Percentiles rank a stretch among this genome's conserved stretches.
Evolutionary conservation across 1,139 yeast species (phyloP).

Genomic region (Suhomyces anneliseae): DNA sequence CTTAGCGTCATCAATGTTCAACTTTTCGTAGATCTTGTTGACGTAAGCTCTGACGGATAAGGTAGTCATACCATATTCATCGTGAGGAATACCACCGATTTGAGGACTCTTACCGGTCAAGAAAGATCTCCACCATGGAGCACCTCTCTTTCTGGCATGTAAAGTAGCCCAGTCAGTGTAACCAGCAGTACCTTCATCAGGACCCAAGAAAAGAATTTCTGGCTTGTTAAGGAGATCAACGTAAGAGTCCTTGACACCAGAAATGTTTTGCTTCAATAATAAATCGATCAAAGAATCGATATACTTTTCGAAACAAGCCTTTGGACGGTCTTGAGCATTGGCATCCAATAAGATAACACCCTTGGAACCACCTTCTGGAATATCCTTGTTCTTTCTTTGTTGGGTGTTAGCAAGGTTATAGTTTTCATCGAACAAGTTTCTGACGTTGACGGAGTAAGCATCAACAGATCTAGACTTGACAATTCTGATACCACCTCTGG

Average conservation of each 20-base stretch:
- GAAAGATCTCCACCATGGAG: constrained; percentile 99
- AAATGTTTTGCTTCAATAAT: constrained; percentile 68
- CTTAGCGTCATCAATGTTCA: constrained; percentile 53
- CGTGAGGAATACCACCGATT: constrained; percentile 98
- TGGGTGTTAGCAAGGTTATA: constrained; percentile 95
- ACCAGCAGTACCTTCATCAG: constrained; percentile 97
- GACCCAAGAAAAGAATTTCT: constrained; percentile 94
- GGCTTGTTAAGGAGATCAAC: constrained; percentile 82
- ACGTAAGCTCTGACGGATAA: constrained; percentile 92
- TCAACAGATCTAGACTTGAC: constrained; percentile 86
- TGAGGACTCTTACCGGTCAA: constrained; percentile 93
- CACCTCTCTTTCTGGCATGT: constrained; percentile 91
- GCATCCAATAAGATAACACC: constrained; percentile 92
- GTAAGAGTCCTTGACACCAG: constrained; percentile 80
- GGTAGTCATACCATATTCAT: constrained; percentile 97
- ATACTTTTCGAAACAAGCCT: constrained; percentile 87
- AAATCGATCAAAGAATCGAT: constrained; percentile 89
- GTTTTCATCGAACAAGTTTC: constrained; percentile 93
- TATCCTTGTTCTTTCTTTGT: constrained; percentile 95
- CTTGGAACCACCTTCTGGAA: constrained; percentile 98
- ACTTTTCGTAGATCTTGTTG: constrained; percentile 81
- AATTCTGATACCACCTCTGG: constrained; percentile 97
- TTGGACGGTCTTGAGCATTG: constrained; percentile 78
- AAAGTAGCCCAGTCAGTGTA: constrained; percentile 98
- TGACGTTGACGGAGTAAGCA: constrained; percentile 80